Base-by-base conservation (phyloP, 768 basidiomycete species). In the Amanita pallidorosea region DNA sequence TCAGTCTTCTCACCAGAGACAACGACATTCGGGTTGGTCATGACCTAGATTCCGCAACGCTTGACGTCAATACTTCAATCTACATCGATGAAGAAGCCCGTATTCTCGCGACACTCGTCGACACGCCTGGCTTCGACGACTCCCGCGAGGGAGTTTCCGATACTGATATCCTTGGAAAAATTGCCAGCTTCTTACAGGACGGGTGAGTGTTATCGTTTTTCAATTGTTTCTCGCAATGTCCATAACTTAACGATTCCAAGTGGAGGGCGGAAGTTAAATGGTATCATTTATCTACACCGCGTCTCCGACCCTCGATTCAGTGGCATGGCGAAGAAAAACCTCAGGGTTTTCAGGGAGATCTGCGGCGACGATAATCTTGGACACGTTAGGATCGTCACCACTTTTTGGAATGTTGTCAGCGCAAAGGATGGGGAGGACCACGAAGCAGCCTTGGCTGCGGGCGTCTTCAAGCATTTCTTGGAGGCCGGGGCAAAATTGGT, bases 121-220 rank as follows among this genome's bases (percentile, higher is more conserved):
- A 74, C 45, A 75, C 73, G 0, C 72, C 72, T 0, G 72, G 74
- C 6, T 74, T 74, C 37, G 72, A 73, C 42, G 72, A 72, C 54
- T 67, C 65, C 2, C 42, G 42, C 42, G 23, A 43, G 4, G 51
- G 42, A 3, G 58, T 60, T 38, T 62, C 56, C 18, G 70, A 69
- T 27, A 63, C 62, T 7, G 67, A 70, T 17, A 54, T 70, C 38
- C 59, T 70, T 45, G 63, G 60, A 45, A 62, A 64, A 55, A 70
- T 72, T 27, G 55, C 56, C 7, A 35, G 23, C 13, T 63, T 55
- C 47, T 44, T 63, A 20, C 33, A 57, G 5, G 44, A 31, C 20
- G 43, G 52, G 62, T 61, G 35, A 51, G 61, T 51, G 13, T 29
- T 29, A 34, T 34, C n/a, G 35, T 48, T 9, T 38, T 25, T 18